Evolutionary conservation across 441 rosid genomes (phyloP).

Genomic region (Corymbia citriodora): DNA sequence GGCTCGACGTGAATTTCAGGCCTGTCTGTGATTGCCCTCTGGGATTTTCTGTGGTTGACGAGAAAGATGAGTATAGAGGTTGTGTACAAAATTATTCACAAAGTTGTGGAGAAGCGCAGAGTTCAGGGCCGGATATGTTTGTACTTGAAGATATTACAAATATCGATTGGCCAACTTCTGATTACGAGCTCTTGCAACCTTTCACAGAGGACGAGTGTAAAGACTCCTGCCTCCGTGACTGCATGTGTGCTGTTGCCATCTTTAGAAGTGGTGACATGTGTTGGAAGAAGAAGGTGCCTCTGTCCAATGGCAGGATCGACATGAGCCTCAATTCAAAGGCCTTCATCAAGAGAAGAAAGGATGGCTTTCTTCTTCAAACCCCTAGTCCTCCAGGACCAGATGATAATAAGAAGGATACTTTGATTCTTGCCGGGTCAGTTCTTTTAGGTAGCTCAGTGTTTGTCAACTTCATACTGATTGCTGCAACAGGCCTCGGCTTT

Average conservation of each 20-base stretch:
- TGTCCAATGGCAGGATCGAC: conserved; percentile 25
- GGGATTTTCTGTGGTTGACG: conserved; percentile 17
- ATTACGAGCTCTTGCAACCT: conserved; percentile 6
- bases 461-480: background rate
- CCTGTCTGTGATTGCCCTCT: conserved; percentile 26
- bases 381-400: background rate
- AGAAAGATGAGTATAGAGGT: conserved; percentile 17
- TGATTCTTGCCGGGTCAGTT: background rate
- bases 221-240: conserved; percentile 35
- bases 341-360: conserved; percentile 15
- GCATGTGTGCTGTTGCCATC: conserved; percentile 35
- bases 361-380: background rate
- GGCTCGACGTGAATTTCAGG: conserved; percentile 2
- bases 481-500: background rate
- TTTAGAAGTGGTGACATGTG: conserved; percentile 8
- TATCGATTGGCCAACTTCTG: conserved; percentile 23
- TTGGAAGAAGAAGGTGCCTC: conserved; percentile 38
- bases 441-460: background rate
- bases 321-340: conserved; percentile 3
- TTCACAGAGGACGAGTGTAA: conserved; percentile 17
- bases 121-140: conserved; percentile 9
- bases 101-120: conserved; percentile 11
- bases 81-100: conserved; percentile 22
- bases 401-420: background rate
- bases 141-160: background rate